These are phyloP conservation scores for Tulasnella sp. DNA, from an alignment of 768 basidiomycete species.

Conservation along the genomic window DNA sequence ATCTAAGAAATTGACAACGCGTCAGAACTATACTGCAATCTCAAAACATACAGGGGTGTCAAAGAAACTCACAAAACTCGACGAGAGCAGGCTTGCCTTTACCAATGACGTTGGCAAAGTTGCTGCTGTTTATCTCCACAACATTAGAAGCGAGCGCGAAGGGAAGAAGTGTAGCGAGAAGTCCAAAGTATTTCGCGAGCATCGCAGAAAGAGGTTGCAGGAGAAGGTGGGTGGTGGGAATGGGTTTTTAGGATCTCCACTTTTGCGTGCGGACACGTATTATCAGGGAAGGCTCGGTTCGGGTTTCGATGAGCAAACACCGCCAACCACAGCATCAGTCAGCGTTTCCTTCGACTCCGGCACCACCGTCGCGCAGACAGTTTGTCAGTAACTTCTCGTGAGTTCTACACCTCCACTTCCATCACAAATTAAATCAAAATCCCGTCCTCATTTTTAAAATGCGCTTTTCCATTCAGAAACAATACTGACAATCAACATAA, in stretches of 20 bases:
- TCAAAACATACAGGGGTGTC: neutral
- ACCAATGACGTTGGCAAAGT: conserved; percentile 68
- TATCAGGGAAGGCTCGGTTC: neutral
- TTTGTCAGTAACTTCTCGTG: neutral
- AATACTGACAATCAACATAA: too few species aligned
- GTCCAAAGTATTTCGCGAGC: conserved; percentile 29
- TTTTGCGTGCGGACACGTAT: conserved; percentile 10
- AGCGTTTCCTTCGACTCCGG: neutral
- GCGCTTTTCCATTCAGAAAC: too few species aligned
- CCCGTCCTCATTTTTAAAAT: too few species aligned
- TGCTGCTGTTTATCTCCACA: conserved; percentile 58
- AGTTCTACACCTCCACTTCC: conserved; percentile 5
- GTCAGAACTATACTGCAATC: neutral
- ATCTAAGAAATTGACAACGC: conserved; percentile 34
- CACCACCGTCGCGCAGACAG: neutral
- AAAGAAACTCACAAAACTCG: conserved; percentile 60
- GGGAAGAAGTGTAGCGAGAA: conserved; percentile 46
- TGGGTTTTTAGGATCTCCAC: neutral
- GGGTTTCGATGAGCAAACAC: neutral
- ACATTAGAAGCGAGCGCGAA: conserved; percentile 61
- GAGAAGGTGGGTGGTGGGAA: neutral
- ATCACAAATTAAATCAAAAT: neutral
- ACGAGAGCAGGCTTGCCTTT: conserved; percentile 74
- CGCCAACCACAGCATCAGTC: neutral
- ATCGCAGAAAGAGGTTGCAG: conserved; percentile 12